These are phyloP conservation scores for Penicillium sp. DNA, from an alignment of 2,329 filamentous ascomycete genomes.

Conservation along the genomic window DNA sequence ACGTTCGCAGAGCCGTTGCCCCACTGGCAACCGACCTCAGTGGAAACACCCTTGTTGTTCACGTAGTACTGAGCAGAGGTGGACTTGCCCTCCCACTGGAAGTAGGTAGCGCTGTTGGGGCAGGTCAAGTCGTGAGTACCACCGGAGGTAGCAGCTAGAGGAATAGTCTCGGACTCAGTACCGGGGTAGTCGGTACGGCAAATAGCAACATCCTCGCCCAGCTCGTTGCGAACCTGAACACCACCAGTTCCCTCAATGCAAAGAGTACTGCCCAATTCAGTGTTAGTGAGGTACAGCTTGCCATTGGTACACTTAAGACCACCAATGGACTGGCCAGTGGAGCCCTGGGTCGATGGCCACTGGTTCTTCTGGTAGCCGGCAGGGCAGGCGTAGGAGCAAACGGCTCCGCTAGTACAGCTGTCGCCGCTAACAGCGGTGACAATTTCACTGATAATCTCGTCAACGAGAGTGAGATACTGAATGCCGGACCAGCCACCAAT, in stretches of 20 bases:
- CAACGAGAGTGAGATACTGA: slow-evolving; percentile 61
- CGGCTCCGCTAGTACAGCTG: slow-evolving; percentile 62
- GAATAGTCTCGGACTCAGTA: slow-evolving; percentile 83
- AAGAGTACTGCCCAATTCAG: slow-evolving; percentile 63
- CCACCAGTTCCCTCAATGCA: slow-evolving; percentile 73
- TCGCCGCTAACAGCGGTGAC: slow-evolving; percentile 63
- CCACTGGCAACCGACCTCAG: slow-evolving; percentile 77
- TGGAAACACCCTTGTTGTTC: slow-evolving; percentile 73
- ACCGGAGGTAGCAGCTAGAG: slow-evolving; percentile 65
- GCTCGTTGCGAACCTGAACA: slow-evolving; percentile 74
- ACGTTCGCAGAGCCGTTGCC: slow-evolving; percentile 56
- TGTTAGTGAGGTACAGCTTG: slow-evolving; percentile 76
- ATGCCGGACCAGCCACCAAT: slow-evolving; percentile 78
- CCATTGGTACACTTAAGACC: slow-evolving; percentile 75
- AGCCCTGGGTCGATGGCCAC: slow-evolving; percentile 78
- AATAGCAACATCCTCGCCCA: slow-evolving; percentile 66
- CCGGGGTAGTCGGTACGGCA: slow-evolving; percentile 98
- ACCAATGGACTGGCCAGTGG: slow-evolving; percentile 80
- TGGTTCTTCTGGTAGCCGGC: slow-evolving; percentile 88
- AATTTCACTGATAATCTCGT: slow-evolving; percentile 64
- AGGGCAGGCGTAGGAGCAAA: slow-evolving; percentile 95
- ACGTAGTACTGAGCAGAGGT: slow-evolving; percentile 97
- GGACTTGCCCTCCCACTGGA: slow-evolving; percentile 69
- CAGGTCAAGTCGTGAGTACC: slow-evolving; percentile 67
- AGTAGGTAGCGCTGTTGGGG: slow-evolving; percentile 72